These are phyloP conservation scores for Hydnum rufescens DNA, from an alignment of 768 basidiomycete genomes.

Conservation along the genomic window DNA sequence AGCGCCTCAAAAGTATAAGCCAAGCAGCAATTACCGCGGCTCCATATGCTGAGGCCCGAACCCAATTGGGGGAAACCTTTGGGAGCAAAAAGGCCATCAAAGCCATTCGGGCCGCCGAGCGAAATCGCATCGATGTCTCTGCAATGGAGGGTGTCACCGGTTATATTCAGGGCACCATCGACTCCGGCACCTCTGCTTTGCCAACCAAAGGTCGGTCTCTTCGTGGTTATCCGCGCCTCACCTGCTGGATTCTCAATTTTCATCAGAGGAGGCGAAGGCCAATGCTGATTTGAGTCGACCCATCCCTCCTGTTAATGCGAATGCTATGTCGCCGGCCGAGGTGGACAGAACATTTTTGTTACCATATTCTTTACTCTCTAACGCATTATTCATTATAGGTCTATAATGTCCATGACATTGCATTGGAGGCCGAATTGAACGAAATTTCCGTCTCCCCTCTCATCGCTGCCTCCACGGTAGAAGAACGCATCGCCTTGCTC, in stretches of 20 bases:
- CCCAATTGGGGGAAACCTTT: conserved; percentile 75
- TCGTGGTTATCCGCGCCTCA: not conserved
- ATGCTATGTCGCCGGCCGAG: conserved; percentile 50
- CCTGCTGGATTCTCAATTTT: not conserved
- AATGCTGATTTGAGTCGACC: conserved; percentile 42
- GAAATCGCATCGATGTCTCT: conserved; percentile 73
- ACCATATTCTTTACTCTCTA: not conserved
- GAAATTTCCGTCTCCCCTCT: conserved; percentile 39
- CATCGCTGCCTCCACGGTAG: conserved; percentile 28
- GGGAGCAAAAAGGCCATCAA: conserved; percentile 89
- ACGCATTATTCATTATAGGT: conserved; percentile 15
- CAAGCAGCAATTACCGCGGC: conserved; percentile 28
- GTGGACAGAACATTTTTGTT: conserved; percentile 13
- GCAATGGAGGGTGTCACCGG: conserved; percentile 74
- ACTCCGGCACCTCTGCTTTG: conserved; percentile 44
- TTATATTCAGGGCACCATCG: conserved; percentile 69
- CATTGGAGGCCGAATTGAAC: conserved; percentile 66
- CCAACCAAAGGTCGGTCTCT: conserved; percentile 41
- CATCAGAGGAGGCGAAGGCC: conserved; percentile 45
- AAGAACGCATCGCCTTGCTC: conserved; percentile 33
- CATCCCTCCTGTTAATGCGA: conserved; percentile 52
- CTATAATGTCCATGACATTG: conserved; percentile 54
- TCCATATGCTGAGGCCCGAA: conserved; percentile 37
- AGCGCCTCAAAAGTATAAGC: conserved; percentile 52
- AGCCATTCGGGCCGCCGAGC: conserved; percentile 63